phyloP scores from a whole-genome alignment of 2,329 filamentous ascomycete species.

The Trichoderma sp. region DNA sequence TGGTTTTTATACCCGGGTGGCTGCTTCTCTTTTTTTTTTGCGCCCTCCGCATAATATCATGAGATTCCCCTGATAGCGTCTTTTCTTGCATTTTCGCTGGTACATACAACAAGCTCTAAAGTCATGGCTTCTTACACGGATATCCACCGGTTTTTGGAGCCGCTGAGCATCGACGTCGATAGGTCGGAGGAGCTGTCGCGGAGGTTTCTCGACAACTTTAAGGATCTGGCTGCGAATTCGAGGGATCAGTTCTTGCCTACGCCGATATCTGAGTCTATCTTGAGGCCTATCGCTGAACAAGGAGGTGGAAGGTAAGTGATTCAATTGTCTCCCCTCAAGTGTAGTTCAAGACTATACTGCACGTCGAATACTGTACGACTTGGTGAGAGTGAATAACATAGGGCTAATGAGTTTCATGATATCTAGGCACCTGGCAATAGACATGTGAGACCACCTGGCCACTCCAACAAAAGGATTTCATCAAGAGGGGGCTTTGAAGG shows the following conservation, averaged over 20 bases:
- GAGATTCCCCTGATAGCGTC: constrained; percentile 9
- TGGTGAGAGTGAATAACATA: not conserved
- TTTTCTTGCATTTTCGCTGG: not conserved
- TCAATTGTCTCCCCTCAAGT: not conserved
- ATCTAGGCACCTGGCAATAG: constrained; percentile 58
- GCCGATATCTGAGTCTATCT: constrained; percentile 58
- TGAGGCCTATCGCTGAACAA: constrained; percentile 45
- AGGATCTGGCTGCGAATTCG: constrained; percentile 50
- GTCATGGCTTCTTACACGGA: constrained; percentile 26
- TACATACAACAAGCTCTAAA: not conserved
- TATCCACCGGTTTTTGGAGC: constrained; percentile 47
- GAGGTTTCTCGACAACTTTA: constrained; percentile 48
- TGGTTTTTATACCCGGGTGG: not conserved
- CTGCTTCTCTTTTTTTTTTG: not conserved
- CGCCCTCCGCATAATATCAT: not conserved
- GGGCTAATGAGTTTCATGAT: constrained; percentile 17
- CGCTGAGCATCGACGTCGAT: constrained; percentile 47
- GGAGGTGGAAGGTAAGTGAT: constrained; percentile 49
- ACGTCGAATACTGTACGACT: not conserved
- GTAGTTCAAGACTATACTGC: not conserved
- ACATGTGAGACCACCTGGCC: constrained; percentile 53
- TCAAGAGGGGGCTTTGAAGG: not conserved
- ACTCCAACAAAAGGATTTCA: not conserved
- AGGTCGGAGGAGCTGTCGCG: constrained; percentile 47
- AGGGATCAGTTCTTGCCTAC: constrained; percentile 57